Conservation (phyloP, 176 grass and related monocot species). For the Tuctoria greenei region DNA sequence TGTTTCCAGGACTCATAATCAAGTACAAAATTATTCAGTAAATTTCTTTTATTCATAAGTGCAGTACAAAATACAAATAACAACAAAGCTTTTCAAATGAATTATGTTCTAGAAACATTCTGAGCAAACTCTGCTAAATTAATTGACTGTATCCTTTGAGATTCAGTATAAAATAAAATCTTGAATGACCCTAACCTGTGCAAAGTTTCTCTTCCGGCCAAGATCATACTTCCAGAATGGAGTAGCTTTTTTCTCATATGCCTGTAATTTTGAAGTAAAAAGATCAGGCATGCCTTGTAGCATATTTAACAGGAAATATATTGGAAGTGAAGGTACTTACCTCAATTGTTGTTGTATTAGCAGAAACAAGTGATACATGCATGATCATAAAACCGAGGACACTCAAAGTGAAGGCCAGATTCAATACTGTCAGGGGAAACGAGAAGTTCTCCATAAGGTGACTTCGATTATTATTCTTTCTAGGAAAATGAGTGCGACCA, state of each 20-base stretch:
- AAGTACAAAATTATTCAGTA: too few species aligned
- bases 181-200: slow-evolving; percentile 48
- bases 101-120: background rate
- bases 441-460: background rate
- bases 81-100: background rate
- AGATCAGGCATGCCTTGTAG: background rate
- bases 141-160: background rate
- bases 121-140: background rate
- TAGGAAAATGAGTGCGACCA: background rate
- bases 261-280: slow-evolving; percentile 30
- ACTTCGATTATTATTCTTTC: background rate
- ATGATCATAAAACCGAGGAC: slow-evolving; percentile 71
- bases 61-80: background rate
- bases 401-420: slow-evolving; percentile 84
- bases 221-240: slow-evolving; percentile 84
- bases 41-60: background rate
- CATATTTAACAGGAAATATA: background rate
- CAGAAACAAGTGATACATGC: slow-evolving; percentile 63
- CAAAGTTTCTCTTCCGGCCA: slow-evolving; percentile 76
- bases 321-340: slow-evolving; percentile 45
- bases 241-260: slow-evolving; percentile 84
- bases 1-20: too few species aligned
- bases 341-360: slow-evolving; percentile 87
- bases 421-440: slow-evolving; percentile 59
- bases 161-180: background rate